Evolutionary conservation across 768 basidiomycete species (phyloP).

Genomic region (Tephrocybe sp.): DNA sequence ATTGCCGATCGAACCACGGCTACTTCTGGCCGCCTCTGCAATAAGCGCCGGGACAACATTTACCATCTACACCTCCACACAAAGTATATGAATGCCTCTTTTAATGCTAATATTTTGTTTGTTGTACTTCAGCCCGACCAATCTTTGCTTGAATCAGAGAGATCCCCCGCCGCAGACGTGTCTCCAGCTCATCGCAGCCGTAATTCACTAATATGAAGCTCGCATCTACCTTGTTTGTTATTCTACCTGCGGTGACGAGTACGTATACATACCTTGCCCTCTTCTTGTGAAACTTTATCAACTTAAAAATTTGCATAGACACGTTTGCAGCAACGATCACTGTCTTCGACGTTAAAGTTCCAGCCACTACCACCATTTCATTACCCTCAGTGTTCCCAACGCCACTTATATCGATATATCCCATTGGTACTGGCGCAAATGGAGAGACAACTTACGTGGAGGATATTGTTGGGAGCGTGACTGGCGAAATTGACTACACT

Average conservation of each 20-base stretch:
- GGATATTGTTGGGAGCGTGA: neutral
- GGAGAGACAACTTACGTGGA: constrained; percentile 2
- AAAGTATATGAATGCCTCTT: too few relatives aligned
- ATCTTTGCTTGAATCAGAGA: too few relatives aligned
- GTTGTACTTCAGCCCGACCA: too few relatives aligned
- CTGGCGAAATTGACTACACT: neutral
- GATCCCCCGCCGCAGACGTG: too few relatives aligned
- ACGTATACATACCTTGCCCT: neutral
- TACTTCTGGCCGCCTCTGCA: too few relatives aligned
- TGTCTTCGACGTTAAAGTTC: neutral
- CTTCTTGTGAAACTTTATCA: too few relatives aligned
- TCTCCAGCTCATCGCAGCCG: neutral
- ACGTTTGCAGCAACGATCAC: neutral
- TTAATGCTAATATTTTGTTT: too few relatives aligned
- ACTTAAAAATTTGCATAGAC: neutral
- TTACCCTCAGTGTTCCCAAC: neutral
- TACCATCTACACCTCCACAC: too few relatives aligned
- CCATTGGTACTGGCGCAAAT: constrained; percentile 2
- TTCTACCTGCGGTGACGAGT: neutral
- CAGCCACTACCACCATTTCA: neutral
- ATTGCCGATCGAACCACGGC: too few relatives aligned
- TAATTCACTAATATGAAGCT: neutral
- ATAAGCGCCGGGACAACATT: too few relatives aligned
- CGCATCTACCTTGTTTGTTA: neutral
- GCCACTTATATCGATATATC: neutral